Conservation (phyloP, 768 basidiomycete species). For the Gymnopilus junonius region DNA sequence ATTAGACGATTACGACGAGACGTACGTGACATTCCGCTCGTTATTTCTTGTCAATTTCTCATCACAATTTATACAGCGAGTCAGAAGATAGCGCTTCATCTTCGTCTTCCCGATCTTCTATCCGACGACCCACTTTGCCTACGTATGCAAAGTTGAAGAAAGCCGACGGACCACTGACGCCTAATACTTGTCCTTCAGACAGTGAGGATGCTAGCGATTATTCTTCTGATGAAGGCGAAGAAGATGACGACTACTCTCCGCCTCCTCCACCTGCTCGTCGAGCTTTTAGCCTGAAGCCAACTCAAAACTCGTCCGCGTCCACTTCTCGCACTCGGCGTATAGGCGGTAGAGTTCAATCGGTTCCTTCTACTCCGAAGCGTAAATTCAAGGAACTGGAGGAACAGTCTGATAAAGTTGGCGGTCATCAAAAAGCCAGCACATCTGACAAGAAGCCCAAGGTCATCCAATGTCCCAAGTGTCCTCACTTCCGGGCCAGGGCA, state of each 20-base stretch:
- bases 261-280: background rate
- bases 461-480: slow-evolving; percentile 9
- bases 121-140: background rate
- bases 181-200: background rate
- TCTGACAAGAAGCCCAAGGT: background rate
- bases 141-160: background rate
- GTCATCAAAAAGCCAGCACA: no score
- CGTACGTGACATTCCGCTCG: background rate
- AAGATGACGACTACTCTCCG: background rate
- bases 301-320: background rate
- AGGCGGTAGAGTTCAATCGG: background rate
- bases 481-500: background rate
- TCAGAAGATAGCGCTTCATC: background rate
- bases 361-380: background rate
- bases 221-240: background rate
- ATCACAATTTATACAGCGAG: background rate
- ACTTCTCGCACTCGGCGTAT: background rate
- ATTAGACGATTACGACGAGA: background rate
- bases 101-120: background rate
- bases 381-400: background rate
- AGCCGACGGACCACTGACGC: background rate
- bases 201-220: background rate
- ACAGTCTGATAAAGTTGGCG: background rate
- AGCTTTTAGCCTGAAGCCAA: background rate
- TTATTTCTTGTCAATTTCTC: background rate